Percentiles rank a stretch among this genome's conserved stretches.
Conservation (phyloP, 2,329 filamentous ascomycete genomes). For the Fusarium sp. region DNA sequence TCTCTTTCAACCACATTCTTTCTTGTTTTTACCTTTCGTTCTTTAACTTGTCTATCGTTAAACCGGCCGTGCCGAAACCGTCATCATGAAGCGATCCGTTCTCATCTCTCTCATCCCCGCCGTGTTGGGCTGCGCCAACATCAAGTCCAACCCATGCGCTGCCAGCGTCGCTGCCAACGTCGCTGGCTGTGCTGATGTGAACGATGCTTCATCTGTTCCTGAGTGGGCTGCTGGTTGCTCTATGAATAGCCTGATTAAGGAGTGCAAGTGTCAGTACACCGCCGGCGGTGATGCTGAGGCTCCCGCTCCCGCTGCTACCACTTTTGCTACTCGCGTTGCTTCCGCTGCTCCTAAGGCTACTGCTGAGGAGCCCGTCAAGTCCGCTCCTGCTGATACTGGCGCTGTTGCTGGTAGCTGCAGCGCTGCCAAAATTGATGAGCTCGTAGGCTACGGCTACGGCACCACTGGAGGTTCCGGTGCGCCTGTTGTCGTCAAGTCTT, state of each 20-base stretch:
- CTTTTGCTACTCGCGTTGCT: conserved; percentile 33
- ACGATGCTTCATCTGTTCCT: conserved; percentile 44
- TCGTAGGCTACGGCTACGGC: conserved; percentile 49
- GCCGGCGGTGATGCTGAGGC: conserved; percentile 31
- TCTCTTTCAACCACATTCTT: conserved; percentile 12
- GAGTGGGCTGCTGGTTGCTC: conserved; percentile 47
- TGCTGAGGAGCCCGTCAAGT: background rate
- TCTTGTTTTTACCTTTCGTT: conserved; percentile 12
- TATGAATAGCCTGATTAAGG: conserved; percentile 47
- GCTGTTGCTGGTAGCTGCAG: conserved; percentile 30
- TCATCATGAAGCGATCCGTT: conserved; percentile 35
- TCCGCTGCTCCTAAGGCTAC: conserved; percentile 8
- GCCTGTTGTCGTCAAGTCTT: conserved; percentile 58
- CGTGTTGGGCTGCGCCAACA: conserved; percentile 40
- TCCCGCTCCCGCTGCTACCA: conserved; percentile 18
- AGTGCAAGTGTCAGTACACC: conserved; percentile 48
- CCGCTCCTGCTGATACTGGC: conserved; percentile 1
- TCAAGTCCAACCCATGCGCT: conserved; percentile 36
- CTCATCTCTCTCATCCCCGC: conserved; percentile 40
- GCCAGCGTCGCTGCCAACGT: too few species aligned
- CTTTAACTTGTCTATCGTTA: conserved; percentile 22
- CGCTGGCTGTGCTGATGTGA: conserved; percentile 33
- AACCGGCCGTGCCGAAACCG: conserved; percentile 28
- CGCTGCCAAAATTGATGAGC: conserved; percentile 31
- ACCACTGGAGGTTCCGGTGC: conserved; percentile 59